Evolutionary conservation across 805 yeast species (phyloP).

Genomic region (Nakazawaea ambrosiae): DNA sequence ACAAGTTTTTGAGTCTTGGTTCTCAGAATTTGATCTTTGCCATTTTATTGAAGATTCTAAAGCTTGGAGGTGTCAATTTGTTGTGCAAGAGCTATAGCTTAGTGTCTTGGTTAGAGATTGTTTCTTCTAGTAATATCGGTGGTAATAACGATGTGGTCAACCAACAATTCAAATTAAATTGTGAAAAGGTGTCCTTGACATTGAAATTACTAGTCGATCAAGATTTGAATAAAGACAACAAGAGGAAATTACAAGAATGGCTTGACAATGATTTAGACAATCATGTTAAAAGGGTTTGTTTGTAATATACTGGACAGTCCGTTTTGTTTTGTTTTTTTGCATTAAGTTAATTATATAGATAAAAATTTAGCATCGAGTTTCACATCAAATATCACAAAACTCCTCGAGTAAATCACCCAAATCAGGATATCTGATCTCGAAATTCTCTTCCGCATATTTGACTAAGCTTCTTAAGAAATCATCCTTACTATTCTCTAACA

Average conservation of each 20-base stretch:
- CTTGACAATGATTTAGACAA: slow-evolving; percentile 39
- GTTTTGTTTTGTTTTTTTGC: neutral
- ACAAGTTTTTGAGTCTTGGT: slow-evolving; percentile 35
- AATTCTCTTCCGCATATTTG: slow-evolving; percentile 57
- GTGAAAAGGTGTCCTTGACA: slow-evolving; percentile 40
- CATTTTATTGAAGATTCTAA: slow-evolving; percentile 40
- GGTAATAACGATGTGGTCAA: slow-evolving; percentile 13
- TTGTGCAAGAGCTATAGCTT: slow-evolving; percentile 54
- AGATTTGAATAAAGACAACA: slow-evolving; percentile 25
- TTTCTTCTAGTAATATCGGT: neutral
- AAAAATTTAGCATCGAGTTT: neutral
- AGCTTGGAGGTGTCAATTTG: slow-evolving; percentile 49
- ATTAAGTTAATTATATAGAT: neutral
- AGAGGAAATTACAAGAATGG: slow-evolving; percentile 61
- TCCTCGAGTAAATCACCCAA: slow-evolving; percentile 21
- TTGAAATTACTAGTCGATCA: slow-evolving; percentile 26
- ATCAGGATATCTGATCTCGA: slow-evolving; percentile 65
- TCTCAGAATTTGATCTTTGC: slow-evolving; percentile 32
- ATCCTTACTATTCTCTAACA: slow-evolving; percentile 38
- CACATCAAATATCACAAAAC: neutral
- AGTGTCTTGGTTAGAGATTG: slow-evolving; percentile 29
- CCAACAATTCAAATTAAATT: slow-evolving; percentile 30
- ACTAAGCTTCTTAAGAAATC: slow-evolving; percentile 60
- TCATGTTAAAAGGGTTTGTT: slow-evolving; percentile 36
- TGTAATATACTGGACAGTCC: neutral